phyloP scores from a whole-genome alignment of 2,329 filamentous ascomycete species.

The Zopfia rhizophila region DNA sequence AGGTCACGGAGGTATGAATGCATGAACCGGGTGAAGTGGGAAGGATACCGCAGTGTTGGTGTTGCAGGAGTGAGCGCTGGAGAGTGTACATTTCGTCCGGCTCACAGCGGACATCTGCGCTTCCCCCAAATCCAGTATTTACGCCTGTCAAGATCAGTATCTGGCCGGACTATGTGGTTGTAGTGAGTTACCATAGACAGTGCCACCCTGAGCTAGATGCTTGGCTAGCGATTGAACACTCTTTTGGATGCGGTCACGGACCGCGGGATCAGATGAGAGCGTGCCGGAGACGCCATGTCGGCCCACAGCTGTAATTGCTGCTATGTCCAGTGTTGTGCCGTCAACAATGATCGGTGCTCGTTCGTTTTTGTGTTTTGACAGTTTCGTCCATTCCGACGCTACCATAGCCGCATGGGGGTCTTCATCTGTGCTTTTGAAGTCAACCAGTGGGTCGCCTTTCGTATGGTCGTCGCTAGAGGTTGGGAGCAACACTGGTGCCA shows the following conservation, averaged over 20 bases:
- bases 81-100: slow-evolving; percentile 1
- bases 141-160: too few species aligned
- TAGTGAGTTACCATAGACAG: slow-evolving; percentile 23
- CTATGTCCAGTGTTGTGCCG: slow-evolving; percentile 18
- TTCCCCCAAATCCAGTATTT: slow-evolving; percentile 7
- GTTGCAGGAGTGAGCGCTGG: slow-evolving; percentile 7
- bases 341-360: slow-evolving; percentile 12
- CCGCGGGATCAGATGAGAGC: slow-evolving; percentile 4
- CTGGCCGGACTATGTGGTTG: too few species aligned
- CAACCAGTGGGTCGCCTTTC: too few species aligned
- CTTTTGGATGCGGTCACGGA: slow-evolving; percentile 10
- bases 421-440: too few species aligned
- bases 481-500: too few species aligned
- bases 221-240: slow-evolving; percentile 14
- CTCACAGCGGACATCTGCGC: slow-evolving; percentile 8
- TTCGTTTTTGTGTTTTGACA: neutral
- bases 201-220: slow-evolving; percentile 10
- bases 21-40: slow-evolving; percentile 3
- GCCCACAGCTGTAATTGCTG: slow-evolving; percentile 16
- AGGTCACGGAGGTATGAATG: slow-evolving; percentile 2
- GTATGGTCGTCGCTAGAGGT: too few species aligned
- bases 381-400: neutral
- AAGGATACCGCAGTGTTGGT: slow-evolving; percentile 5
- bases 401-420: neutral
- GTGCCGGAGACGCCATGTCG: slow-evolving; percentile 5